Base-by-base conservation (phyloP, 441 rosid species). In the Croton laevigatus region DNA sequence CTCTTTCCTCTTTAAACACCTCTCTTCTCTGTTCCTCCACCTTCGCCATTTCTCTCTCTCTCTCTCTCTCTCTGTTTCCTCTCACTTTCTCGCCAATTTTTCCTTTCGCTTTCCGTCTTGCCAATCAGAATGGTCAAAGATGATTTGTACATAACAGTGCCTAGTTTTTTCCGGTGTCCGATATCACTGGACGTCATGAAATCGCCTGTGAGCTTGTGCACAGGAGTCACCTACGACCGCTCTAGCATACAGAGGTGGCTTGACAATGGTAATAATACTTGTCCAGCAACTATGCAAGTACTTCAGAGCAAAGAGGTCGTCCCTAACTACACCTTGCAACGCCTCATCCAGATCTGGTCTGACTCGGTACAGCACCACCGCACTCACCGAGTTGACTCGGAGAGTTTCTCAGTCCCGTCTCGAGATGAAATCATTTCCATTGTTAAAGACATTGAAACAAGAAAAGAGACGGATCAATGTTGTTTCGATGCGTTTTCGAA, bases 241-340 rank as follows among this genome's bases (percentile, higher is more conserved):
- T 70, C 88, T 68, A 87, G 91, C 73, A 94, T 91, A 71, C 94
- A 91, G 64, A 81, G 85, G 23, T 94, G 98, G 98, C 86, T 94
- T 65, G 96, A 89, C 59, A 73, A 80, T 62, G 98, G 98, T 16
- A 79, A 90, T 81, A 87, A 86, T 77, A 91, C 97, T 19, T 94
- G 97, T 71, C 98, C 97, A 13, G 92, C 97, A 61, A 91, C 98
- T 73, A 94, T 94, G 98, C 98, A 91, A 80, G 80, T 91, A 17
- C 95, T 94, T 46, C 85, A 59, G 57, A 80, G 69, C 61, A 89
- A 81, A 53, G 96, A 91, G 1, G 68, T 90, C 1, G 89, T 91
- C 11, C 98, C 97, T 0, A 94, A 94, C 82, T 88, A 84, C 37
- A 91, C 84, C 36, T 81, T 94, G 52, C 89, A 84, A 63, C 91